Evolutionary conservation across 1,139 yeast genomes (phyloP), one percentile per base, ranked within the genome.

Genomic region (Pneumocystis carinii): DNA sequence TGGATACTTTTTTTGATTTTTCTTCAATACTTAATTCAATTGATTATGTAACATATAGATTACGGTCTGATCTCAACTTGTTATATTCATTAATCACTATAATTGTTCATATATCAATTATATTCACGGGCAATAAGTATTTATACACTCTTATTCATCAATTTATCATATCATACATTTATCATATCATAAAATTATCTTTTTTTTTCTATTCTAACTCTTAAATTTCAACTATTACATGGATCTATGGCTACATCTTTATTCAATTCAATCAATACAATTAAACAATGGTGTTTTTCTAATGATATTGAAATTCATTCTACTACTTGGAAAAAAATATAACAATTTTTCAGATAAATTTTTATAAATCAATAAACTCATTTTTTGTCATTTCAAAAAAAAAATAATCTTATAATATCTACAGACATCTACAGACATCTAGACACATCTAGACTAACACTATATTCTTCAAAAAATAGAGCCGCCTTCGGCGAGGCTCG

Each of bases 31-130:
- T 65, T 38, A 67, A 65, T 53, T 19, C 65, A 38, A 59, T 57
- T 19, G 62, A 62, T 35, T 65, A 63, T 61, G 42, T 65, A 57
- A 56, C 61, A 63, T 66, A 65, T 5, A 48, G 57, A 8, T 24
- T 60, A 19, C 17, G 60, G 42, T 27, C 29, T n/a, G 15, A 19
- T 19, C 17, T 61, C 58, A 17, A 63, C 36, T 41, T 37, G 27
- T 41, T 29, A 59, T 65, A 65, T 55, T 53, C 62, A 36, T 48
- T 66, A 29, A 58, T 62, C 10, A 67, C 67, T 15, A 62, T 64
- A 15, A 59, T 65, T 27, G 67, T 65, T 38, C 67, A 65, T 39
- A 60, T 62, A 12, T 66, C 66, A 65, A 62, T 15, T 59, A 64
- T 37, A 58, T 61, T 35, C 61, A 61, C 24, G 66, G 66, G 3